Evolutionary conservation across 2,329 filamentous ascomycete genomes (phyloP).

Genomic region (Fusarium tanahbumbuense): DNA sequence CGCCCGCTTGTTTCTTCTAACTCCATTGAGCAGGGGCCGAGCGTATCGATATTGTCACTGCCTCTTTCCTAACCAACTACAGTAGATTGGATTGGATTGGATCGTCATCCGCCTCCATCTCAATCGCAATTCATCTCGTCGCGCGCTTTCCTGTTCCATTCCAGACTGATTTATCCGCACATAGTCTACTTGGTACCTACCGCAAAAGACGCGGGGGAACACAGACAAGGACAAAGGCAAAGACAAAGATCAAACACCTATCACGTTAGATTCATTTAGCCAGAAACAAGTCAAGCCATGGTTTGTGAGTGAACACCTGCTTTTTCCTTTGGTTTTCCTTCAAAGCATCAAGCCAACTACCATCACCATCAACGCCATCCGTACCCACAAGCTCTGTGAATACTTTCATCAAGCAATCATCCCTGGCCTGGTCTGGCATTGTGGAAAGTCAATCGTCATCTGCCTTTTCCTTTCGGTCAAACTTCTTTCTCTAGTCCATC

Average conservation of each 20-base stretch:
- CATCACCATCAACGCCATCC: neutral
- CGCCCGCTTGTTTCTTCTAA: neutral
- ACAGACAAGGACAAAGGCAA: slow-evolving; percentile 8
- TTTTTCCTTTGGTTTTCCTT: slow-evolving; percentile 8
- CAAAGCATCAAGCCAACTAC: neutral
- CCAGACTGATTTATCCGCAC: neutral
- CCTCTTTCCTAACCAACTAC: neutral
- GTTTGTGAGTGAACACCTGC: slow-evolving; percentile 34
- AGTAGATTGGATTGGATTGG: slow-evolving; percentile 6
- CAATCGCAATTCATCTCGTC: slow-evolving; percentile 4
- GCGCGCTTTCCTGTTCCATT: slow-evolving; percentile 8
- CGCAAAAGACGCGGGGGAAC: slow-evolving; percentile 2
- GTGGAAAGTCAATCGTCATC: slow-evolving; percentile 2
- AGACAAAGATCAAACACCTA: neutral
- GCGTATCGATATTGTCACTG: slow-evolving; percentile 8
- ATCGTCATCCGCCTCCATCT: slow-evolving; percentile 20
- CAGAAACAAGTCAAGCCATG: slow-evolving; percentile 17
- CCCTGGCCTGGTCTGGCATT: neutral
- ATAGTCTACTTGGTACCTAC: neutral
- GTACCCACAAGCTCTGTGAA: neutral
- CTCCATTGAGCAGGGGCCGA: slow-evolving; percentile 19
- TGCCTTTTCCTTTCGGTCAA: slow-evolving; percentile 13
- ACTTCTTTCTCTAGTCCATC: slow-evolving; percentile 1
- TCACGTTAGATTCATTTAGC: slow-evolving; percentile 1
- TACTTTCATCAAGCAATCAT: neutral